These are phyloP conservation scores for Friedmanniomyces simplex DNA, from an alignment of 495 filamentous ascomycete genomes.

Conservation along the genomic window DNA sequence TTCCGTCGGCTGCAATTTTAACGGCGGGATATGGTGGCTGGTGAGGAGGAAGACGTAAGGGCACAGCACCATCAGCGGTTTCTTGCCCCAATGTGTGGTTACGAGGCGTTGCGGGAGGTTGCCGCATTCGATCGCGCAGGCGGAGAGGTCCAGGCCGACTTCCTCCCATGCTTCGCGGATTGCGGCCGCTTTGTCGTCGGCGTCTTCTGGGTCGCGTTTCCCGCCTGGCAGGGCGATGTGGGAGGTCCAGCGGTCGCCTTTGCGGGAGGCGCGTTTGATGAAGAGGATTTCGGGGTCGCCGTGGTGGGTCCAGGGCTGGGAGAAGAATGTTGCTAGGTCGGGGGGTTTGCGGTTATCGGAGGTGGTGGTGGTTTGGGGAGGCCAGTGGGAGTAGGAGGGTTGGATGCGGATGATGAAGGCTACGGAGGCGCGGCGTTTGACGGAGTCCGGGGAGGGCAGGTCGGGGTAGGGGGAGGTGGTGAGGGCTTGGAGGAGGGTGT, in stretches of 20 bases:
- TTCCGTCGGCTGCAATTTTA: slow-evolving; percentile 60
- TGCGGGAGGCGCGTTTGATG: slow-evolving; percentile 63
- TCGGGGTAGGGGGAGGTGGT: slow-evolving; percentile 48
- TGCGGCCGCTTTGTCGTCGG: slow-evolving; percentile 52
- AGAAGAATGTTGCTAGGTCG: slow-evolving; percentile 52
- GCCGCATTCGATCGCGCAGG: slow-evolving; percentile 48
- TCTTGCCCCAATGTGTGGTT: slow-evolving; percentile 60
- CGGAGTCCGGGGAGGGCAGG: slow-evolving; percentile 50
- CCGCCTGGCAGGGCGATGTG: slow-evolving; percentile 70
- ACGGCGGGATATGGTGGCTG: slow-evolving; percentile 44
- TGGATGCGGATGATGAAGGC: slow-evolving; percentile 60
- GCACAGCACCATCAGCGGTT: slow-evolving; percentile 72
- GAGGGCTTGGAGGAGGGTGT: slow-evolving; percentile 40
- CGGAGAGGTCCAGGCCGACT: slow-evolving; percentile 54
- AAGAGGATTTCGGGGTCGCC: slow-evolving; percentile 69
- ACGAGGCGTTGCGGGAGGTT: slow-evolving; percentile 64
- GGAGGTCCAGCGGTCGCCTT: slow-evolving; percentile 65
- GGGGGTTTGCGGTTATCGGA: no score
- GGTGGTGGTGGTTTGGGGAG: slow-evolving; percentile 10
- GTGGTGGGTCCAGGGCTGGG: slow-evolving; percentile 57
- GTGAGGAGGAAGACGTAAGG: slow-evolving; percentile 63
- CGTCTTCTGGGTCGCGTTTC: slow-evolving; percentile 59
- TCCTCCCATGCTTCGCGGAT: slow-evolving; percentile 63
- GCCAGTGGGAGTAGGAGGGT: slow-evolving; percentile 47
- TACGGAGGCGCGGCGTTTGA: slow-evolving; percentile 61